A percentile compares a stretch with the other conserved stretches of the same genome.
Conservation (phyloP, 768 basidiomycete genomes). For the Lactarius hatsudake region DNA sequence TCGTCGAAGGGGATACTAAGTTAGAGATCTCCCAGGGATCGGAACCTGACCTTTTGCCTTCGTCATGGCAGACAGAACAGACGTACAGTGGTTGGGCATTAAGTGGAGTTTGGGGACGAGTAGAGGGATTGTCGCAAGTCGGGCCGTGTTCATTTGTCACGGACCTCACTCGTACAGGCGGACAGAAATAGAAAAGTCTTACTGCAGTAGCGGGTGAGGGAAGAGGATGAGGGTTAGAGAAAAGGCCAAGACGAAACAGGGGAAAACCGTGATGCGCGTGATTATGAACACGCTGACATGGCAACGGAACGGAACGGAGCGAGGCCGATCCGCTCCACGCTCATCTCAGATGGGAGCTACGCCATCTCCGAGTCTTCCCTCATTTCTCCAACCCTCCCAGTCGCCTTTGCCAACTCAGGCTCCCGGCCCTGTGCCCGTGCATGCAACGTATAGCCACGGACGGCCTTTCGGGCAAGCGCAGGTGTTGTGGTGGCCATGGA, state of each 20-base stretch:
- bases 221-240: not conserved
- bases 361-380: slow-evolving; percentile 22
- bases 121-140: slow-evolving; percentile 62
- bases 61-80: not conserved
- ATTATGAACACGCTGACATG: slow-evolving; percentile 9
- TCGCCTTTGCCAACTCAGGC: not conserved
- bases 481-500: slow-evolving; percentile 52
- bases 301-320: not conserved
- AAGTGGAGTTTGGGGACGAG: slow-evolving; percentile 58
- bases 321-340: no score
- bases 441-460: slow-evolving; percentile 40
- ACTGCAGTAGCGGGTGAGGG: no score
- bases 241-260: slow-evolving; percentile 15
- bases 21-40: slow-evolving; percentile 40
- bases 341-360: no score
- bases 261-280: not conserved
- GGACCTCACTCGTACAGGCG: slow-evolving; percentile 46
- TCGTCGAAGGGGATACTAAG: slow-evolving; percentile 63
- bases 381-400: slow-evolving; percentile 24
- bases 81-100: slow-evolving; percentile 74
- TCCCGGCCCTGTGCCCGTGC: slow-evolving; percentile 12
- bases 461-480: slow-evolving; percentile 42
- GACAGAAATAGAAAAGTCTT: slow-evolving; percentile 41
- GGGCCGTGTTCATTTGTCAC: slow-evolving; percentile 56
- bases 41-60: not conserved